Evolutionary conservation across 2,329 filamentous ascomycete genomes (phyloP).

Genomic region (Sphaerulina musiva): DNA sequence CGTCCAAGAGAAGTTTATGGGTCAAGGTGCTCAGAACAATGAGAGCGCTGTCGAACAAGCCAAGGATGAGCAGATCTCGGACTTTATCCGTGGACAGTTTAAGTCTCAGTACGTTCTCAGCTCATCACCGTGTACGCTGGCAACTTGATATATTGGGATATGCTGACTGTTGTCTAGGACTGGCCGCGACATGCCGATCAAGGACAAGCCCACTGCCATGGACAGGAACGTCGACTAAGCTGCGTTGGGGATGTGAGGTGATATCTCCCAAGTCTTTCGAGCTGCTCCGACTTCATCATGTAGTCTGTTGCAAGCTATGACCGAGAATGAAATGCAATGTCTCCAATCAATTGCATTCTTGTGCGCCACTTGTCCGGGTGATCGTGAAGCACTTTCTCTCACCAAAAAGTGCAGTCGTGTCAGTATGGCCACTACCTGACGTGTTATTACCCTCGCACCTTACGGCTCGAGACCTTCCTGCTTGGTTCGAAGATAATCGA

Average conservation of each 20-base stretch:
- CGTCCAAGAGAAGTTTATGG: slow-evolving; percentile 68
- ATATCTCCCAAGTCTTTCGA: too few relatives aligned
- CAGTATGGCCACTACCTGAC: too few relatives aligned
- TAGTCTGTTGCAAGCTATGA: too few relatives aligned
- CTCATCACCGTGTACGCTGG: background rate
- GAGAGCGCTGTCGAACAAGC: slow-evolving; percentile 68
- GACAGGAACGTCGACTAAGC: slow-evolving; percentile 11
- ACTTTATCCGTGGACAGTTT: slow-evolving; percentile 65
- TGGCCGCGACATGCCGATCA: slow-evolving; percentile 62
- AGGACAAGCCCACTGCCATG: slow-evolving; percentile 51
- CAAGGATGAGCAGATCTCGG: slow-evolving; percentile 72
- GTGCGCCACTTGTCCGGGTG: too few relatives aligned
- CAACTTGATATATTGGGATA: too few relatives aligned
- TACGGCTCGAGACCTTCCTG: too few relatives aligned
- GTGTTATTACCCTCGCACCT: too few relatives aligned
- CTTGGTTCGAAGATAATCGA: background rate
- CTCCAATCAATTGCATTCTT: too few relatives aligned
- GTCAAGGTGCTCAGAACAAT: slow-evolving; percentile 64
- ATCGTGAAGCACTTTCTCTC: too few relatives aligned
- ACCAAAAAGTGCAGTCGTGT: too few relatives aligned
- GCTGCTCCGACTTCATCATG: too few relatives aligned
- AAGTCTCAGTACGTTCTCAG: slow-evolving; percentile 41
- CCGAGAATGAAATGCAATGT: too few relatives aligned
- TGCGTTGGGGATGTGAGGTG: background rate
- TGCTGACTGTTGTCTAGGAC: slow-evolving; percentile 36